phyloP scores from a whole-genome alignment of 1,139 yeast genomes.

The Candida freyschussii region DNA sequence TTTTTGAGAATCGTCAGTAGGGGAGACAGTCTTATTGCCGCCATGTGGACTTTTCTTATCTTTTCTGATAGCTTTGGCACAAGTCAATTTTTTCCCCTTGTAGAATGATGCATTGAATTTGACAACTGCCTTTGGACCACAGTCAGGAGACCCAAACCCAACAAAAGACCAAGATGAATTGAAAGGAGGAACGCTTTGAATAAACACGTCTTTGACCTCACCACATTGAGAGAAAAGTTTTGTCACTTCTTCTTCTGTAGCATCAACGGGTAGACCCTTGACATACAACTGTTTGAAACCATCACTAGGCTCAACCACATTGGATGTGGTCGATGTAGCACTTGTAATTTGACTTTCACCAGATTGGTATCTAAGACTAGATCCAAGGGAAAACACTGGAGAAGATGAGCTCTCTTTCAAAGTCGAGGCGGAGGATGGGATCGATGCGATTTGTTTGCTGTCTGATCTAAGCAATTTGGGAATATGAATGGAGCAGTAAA shows the following conservation, averaged over 20 bases:
- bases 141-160: slow-evolving; percentile 33
- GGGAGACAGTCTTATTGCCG: neutral
- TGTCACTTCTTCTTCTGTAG: slow-evolving; percentile 33
- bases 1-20: slow-evolving; percentile 6
- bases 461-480: slow-evolving; percentile 32
- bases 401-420: slow-evolving; percentile 1
- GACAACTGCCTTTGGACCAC: slow-evolving; percentile 28
- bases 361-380: neutral
- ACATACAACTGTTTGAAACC: slow-evolving; percentile 37
- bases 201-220: slow-evolving; percentile 35
- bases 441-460: neutral
- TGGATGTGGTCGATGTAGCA: no score
- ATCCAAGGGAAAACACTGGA: neutral
- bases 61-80: slow-evolving; percentile 29
- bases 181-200: slow-evolving; percentile 33
- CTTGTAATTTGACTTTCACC: neutral
- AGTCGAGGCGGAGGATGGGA: slow-evolving; percentile 17
- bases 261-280: slow-evolving; percentile 38
- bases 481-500: slow-evolving; percentile 40
- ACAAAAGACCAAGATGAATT: slow-evolving; percentile 44
- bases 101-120: slow-evolving; percentile 26
- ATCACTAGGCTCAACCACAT: no score
- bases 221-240: slow-evolving; percentile 37
- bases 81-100: slow-evolving; percentile 27
- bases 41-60: no score